These are phyloP conservation scores for Phellinidium pouzarii DNA, from an alignment of 1,284 basidiomycete genomes.

Conservation along the genomic window DNA sequence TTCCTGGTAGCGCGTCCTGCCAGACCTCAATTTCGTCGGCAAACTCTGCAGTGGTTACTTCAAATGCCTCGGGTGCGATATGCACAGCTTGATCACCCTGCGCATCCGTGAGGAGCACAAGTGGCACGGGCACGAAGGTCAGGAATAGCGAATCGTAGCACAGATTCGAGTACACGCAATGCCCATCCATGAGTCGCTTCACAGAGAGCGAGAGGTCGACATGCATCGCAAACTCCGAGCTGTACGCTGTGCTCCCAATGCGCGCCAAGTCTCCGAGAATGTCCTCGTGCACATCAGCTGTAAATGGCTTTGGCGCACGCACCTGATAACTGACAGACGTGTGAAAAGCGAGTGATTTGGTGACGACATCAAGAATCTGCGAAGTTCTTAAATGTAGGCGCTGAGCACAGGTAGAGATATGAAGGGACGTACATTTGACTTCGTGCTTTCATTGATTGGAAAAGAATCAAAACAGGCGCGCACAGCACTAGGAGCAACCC, in stretches of 20 bases:
- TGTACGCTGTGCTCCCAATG: conserved; percentile 38
- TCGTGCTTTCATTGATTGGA: conserved; percentile 36
- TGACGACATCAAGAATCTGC: conserved; percentile 49
- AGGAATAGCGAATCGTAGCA: conserved; percentile 51
- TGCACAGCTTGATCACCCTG: conserved; percentile 42
- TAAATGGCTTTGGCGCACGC: conserved; percentile 45
- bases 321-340: conserved; percentile 54
- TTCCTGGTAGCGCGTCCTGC: conserved; percentile 45
- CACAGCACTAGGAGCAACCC: conserved; percentile 45
- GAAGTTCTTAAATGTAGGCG: conserved; percentile 17
- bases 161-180: conserved; percentile 48
- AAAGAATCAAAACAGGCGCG: conserved; percentile 44
- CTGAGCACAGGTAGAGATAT: neutral
- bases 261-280: conserved; percentile 42
- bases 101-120: conserved; percentile 42
- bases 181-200: conserved; percentile 52
- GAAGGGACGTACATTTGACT: conserved; percentile 37
- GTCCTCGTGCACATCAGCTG: conserved; percentile 50
- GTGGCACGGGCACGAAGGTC: conserved; percentile 47
- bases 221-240: conserved; percentile 48
- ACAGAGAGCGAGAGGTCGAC: conserved; percentile 46
- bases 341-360: conserved; percentile 53
- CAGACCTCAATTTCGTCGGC: conserved; percentile 45
- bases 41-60: conserved; percentile 47
- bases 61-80: conserved; percentile 53